Base-by-base conservation (phyloP, 768 basidiomycete species). In the Mycena filopes region DNA sequence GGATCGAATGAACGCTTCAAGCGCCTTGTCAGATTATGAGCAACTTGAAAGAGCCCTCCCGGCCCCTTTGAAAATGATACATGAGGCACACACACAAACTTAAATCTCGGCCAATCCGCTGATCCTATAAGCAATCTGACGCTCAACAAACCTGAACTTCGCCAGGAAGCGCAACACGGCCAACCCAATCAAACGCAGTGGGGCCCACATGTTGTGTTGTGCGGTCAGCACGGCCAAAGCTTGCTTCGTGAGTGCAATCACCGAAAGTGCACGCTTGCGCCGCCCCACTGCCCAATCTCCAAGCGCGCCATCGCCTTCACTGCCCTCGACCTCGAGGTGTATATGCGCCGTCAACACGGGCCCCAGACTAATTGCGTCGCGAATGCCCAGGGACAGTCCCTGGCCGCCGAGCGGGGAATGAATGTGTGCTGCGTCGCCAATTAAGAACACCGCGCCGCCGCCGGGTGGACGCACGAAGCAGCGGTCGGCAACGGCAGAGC, bases 361-460 rank as follows among this genome's bases (percentile, higher is more conserved):
- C 7, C 81, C 85, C 4, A 87, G 78, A 50, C 77, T 75, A 23
- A 86, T 71, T 9, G 82, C 85, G 63, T 87, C 86, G 18, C 85
- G 79, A n/a, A 87, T 73, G 7, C 86, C 84, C n/a, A 87, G 79
- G 65, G 86, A 86, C 85, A 87, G 84, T 13, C 86, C 86, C 57
- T 86, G 85, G 1, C 86, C 86, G 1, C 86, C 86, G 8, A 80
- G 77, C 25, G 86, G 86, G 0, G 86, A 83, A 60, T 86, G 86
- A 48, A 86, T 81, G 65, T 80, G 84, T 33, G 86, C 86, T 5
- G 86, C 84, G 66, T 85, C 83, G 6, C 83, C 83, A 9, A 82
- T 43, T 40, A 85, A 56, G 4, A 63, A 23, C 13, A 50, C 29
- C 2, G 25, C 38, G 1, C 55, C 68, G 5, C 59, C 55, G 16